phyloP scores from a whole-genome alignment of 75 land plant species.

The Picea glauca region DNA sequence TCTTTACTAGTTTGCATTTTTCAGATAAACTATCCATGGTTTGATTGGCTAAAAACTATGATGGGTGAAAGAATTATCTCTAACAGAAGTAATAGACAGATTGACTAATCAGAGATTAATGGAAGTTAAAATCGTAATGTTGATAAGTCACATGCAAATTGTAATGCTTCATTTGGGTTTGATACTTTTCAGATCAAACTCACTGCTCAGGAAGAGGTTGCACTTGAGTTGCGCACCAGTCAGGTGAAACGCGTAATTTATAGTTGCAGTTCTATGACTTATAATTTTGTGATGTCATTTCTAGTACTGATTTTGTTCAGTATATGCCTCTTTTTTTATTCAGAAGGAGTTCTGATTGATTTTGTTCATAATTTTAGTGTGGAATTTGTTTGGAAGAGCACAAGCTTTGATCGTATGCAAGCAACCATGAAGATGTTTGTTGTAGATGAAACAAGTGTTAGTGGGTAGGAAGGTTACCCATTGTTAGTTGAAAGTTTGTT shows the following conservation, averaged over 20 bases:
- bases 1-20: too few species aligned
- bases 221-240: conserved; percentile 64
- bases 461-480: conserved; percentile 59
- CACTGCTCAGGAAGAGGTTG: too few species aligned
- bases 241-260: conserved; percentile 48
- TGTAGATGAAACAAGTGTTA: conserved; percentile 99
- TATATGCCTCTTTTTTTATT: neutral
- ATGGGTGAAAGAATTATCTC: neutral
- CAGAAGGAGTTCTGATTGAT: conserved; percentile 97
- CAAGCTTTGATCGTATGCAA: too few species aligned
- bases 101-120: neutral
- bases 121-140: neutral
- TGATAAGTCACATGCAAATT: neutral
- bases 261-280: neutral
- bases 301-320: neutral
- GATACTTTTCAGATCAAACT: too few species aligned
- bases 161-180: neutral
- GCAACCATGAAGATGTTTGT: conserved; percentile 99
- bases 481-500: neutral
- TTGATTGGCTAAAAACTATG: neutral
- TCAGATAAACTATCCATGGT: neutral
- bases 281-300: neutral
- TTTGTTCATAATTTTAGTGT: conserved; percentile 54
- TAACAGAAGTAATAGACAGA: neutral
- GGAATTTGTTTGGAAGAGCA: too few species aligned